Percentiles rank a stretch among this genome's conserved stretches.
phyloP scores from a whole-genome alignment of 75 land plant species.

The Cunninghamia lanceolata region DNA sequence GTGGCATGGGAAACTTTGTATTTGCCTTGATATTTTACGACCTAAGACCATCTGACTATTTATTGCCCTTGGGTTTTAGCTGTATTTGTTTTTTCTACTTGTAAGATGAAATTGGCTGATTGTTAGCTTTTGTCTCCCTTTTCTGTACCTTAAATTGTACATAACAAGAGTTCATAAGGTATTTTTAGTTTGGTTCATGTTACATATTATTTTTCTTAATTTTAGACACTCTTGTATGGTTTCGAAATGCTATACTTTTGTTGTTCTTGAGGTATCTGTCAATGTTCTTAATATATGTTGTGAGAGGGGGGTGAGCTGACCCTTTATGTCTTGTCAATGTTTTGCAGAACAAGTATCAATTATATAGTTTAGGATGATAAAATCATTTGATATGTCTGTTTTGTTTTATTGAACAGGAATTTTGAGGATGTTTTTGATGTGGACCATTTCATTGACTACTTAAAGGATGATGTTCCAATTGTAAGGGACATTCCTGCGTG shows the following conservation, averaged over 20 bases:
- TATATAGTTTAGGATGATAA: background rate
- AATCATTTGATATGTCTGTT: background rate
- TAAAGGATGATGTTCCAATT: conserved; percentile 88
- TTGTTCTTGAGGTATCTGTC: background rate
- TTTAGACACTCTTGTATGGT: background rate
- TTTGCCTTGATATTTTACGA: background rate
- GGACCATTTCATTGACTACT: conserved; percentile 84
- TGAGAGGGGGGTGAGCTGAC: background rate
- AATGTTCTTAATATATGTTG: background rate
- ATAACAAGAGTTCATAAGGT: background rate
- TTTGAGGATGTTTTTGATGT: conserved; percentile 96
- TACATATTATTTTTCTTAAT: background rate
- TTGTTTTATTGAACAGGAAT: conserved; percentile 52
- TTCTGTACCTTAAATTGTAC: background rate
- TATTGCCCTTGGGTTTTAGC: background rate
- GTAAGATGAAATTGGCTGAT: background rate
- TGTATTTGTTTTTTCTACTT: background rate
- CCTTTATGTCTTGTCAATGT: background rate
- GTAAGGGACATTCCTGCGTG: conserved; percentile 74
- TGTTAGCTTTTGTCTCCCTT: background rate
- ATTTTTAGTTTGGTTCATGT: background rate
- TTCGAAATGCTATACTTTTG: background rate
- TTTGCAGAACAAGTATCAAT: background rate
- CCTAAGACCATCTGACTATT: background rate
- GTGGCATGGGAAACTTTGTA: background rate